These are phyloP conservation scores for Clausena lansium DNA, from an alignment of 345 rosid genomes.

Conservation along the genomic window DNA sequence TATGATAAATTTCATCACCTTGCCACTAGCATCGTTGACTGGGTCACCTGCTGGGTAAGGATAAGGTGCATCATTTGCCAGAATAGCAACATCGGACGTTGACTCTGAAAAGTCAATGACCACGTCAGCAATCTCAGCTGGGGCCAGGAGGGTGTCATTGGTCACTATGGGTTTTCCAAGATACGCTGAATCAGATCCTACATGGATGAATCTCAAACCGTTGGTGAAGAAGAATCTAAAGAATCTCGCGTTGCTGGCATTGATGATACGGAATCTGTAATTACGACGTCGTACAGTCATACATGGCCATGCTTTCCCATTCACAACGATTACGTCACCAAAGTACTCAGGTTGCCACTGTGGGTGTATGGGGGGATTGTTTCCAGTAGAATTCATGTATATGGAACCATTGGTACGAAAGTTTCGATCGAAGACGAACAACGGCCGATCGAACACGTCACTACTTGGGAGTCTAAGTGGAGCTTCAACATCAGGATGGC, in stretches of 20 bases:
- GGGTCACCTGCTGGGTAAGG: slow-evolving; percentile 78
- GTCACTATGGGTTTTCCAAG: slow-evolving; percentile 40
- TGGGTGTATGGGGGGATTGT: slow-evolving; percentile 83
- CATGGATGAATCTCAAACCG: slow-evolving; percentile 50
- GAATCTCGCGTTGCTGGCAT: slow-evolving; percentile 84
- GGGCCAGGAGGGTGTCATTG: slow-evolving; percentile 49
- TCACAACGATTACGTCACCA: slow-evolving; percentile 74
- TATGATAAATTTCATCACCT: slow-evolving; percentile 72
- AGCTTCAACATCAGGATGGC: slow-evolving; percentile 48
- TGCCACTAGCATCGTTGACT: slow-evolving; percentile 52
- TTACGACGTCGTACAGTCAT: slow-evolving; percentile 70
- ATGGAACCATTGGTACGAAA: slow-evolving; percentile 64
- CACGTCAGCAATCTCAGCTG: slow-evolving; percentile 79
- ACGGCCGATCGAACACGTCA: slow-evolving; percentile 53
- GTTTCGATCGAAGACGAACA: slow-evolving; percentile 73
- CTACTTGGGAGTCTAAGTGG: slow-evolving; percentile 58
- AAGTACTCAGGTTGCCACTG: slow-evolving; percentile 98
- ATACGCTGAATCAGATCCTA: slow-evolving; percentile 70
- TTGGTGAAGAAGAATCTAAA: slow-evolving; percentile 70
- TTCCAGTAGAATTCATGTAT: slow-evolving; percentile 81
- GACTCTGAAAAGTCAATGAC: slow-evolving; percentile 74
- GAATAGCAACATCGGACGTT: slow-evolving; percentile 34
- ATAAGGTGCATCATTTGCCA: slow-evolving; percentile 61
- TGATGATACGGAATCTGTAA: slow-evolving; percentile 75
- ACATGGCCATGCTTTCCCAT: slow-evolving; percentile 92